Percentiles rank a stretch among this genome's conserved stretches.
Evolutionary conservation across 2,329 filamentous ascomycete species (phyloP).

Genomic region (Aspergillus clavatus): DNA sequence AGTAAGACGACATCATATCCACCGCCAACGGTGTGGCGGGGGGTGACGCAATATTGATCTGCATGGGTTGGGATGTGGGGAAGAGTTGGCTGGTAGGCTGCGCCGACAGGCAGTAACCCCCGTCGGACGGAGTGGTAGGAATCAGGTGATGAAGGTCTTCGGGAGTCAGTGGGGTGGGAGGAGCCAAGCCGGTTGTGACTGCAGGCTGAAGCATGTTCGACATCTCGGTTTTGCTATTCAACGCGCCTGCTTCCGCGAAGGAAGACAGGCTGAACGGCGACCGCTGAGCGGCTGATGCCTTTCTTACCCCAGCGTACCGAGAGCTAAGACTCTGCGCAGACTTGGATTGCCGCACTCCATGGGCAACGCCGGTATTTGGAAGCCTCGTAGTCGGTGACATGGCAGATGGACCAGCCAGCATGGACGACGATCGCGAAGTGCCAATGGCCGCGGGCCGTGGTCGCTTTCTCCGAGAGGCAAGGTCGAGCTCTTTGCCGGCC

Average conservation of each 20-base stretch:
- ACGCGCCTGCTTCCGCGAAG: slow-evolving; percentile 41
- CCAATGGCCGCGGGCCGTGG: slow-evolving; percentile 45
- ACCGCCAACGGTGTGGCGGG: slow-evolving; percentile 40
- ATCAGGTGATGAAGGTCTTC: slow-evolving; percentile 40
- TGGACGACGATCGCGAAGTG: slow-evolving; percentile 36
- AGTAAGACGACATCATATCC: slow-evolving; percentile 36
- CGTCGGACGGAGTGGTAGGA: slow-evolving; percentile 37
- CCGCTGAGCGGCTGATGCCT: slow-evolving; percentile 42
- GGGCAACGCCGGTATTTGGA: slow-evolving; percentile 30
- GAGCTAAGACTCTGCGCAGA: slow-evolving; percentile 43
- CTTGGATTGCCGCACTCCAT: slow-evolving; percentile 43
- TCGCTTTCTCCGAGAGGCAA: slow-evolving; percentile 44
- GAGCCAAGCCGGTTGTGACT: slow-evolving; percentile 35
- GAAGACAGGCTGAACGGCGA: slow-evolving; percentile 45
- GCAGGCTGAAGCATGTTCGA: slow-evolving; percentile 30
- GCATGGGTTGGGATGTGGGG: slow-evolving; percentile 37
- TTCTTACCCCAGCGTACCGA: slow-evolving; percentile 44
- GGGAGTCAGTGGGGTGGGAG: slow-evolving; percentile 42
- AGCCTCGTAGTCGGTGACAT: slow-evolving; percentile 40
- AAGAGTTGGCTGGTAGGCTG: slow-evolving; percentile 33
- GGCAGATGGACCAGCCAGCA: slow-evolving; percentile 35
- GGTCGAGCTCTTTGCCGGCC: slow-evolving; percentile 40
- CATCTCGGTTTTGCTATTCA: slow-evolving; percentile 33
- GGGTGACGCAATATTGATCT: slow-evolving; percentile 41
- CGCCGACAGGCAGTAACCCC: slow-evolving; percentile 33